These are phyloP conservation scores for Didymella glomerata DNA, from an alignment of 2,329 filamentous ascomycete genomes.

Conservation along the genomic window DNA sequence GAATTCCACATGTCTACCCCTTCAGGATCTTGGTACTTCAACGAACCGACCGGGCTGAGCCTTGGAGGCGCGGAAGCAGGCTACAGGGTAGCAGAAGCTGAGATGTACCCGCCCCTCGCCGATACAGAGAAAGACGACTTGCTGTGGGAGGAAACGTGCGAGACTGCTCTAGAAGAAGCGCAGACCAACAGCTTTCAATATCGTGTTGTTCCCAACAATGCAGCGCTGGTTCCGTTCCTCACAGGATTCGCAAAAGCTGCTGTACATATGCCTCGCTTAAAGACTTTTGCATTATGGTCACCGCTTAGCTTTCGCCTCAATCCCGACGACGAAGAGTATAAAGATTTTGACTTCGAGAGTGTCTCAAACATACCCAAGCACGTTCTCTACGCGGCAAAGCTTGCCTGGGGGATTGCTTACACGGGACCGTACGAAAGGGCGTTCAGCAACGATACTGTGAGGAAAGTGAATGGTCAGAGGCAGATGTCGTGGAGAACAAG, in stretches of 20 bases:
- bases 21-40: constrained; percentile 33
- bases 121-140: constrained; percentile 3
- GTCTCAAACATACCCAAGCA: not conserved
- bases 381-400: not conserved
- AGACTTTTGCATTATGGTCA: constrained; percentile 20
- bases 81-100: constrained; percentile 10
- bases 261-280: constrained; percentile 22
- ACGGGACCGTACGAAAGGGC: not conserved
- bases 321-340: not conserved
- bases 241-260: constrained; percentile 28
- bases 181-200: not conserved
- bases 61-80: too few relatives aligned
- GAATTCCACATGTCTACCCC: constrained; percentile 25
- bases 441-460: not conserved
- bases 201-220: constrained; percentile 25
- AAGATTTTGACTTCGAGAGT: constrained; percentile 1
- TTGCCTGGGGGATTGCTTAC: constrained; percentile 22
- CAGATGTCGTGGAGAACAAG: constrained; percentile 18
- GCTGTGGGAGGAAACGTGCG: too few relatives aligned
- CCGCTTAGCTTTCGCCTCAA: constrained; percentile 12
- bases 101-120: constrained; percentile 24
- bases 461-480: not conserved
- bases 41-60: constrained; percentile 19
- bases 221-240: constrained; percentile 21
- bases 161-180: not conserved